Evolutionary conservation across 495 filamentous ascomycete species (phyloP), one percentile per base, ranked within the genome.

Genomic region (Penicillium goetzii): DNA sequence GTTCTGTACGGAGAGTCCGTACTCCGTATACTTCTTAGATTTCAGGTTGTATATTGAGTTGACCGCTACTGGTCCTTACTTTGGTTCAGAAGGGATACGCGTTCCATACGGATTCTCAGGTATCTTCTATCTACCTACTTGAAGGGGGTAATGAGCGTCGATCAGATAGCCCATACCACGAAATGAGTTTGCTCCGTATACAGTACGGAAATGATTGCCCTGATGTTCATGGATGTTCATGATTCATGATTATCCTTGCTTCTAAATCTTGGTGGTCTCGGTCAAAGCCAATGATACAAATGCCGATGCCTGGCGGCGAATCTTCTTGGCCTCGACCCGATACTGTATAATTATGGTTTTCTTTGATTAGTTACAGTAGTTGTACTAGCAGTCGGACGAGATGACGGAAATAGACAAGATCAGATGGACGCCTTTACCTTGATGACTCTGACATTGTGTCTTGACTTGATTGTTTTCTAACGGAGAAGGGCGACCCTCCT

Each of bases 351-450:
- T 23, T 25, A 12, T 12, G 8, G 7, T 9, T 43, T 43, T 0
- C 17, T 38, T n/a, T n/a, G n/a, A n/a, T n/a, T n/a, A n/a, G n/a
- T n/a, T n/a, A n/a, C n/a, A n/a, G 6, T 32, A 8, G 8, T 41
- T 41, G 4, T 4, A 4, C 2, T 17, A 5, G 3, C 2, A 41
- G n/a, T 69, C 61, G 57, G 64, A 67, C 30, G 15, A 61, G 49
- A 38, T 30, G 52, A 66, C 66, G 12, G 49, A 71, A 68, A 15
- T 5, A 55, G 64, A 26, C 41, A 68, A 55, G 57, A 43, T 63
- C 62, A 19, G 33, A 28, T 11, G 14, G 36, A 40, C 15, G 36
- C 33, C 33, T 34, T 32, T 34, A 34, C 4, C 11, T 34, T 34
- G 10, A 34, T 40, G 36, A 17, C 36, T 40, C 36, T 17, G 11